These are phyloP conservation scores for Rhodomyrtus psidioides DNA, from an alignment of 441 rosid genomes.

Conservation along the genomic window DNA sequence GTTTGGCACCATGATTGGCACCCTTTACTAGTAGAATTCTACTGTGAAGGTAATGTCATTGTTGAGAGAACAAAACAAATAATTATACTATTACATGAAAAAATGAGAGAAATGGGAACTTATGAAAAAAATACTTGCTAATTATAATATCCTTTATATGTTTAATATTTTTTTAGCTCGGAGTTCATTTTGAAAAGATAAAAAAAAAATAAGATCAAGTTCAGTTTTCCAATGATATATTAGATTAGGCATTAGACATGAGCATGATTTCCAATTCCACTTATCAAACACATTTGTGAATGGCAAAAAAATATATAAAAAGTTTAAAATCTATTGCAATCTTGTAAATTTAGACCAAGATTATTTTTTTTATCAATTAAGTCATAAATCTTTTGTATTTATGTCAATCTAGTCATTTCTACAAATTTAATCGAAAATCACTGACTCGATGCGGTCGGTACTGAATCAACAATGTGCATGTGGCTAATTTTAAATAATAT, in stretches of 20 bases:
- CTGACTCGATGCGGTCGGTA: too few relatives aligned
- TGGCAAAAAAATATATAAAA: not conserved
- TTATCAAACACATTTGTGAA: not conserved
- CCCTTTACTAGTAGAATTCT: too few relatives aligned
- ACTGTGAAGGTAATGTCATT: not conserved
- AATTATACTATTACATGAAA: not conserved
- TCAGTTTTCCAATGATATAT: not conserved
- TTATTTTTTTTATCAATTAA: too few relatives aligned
- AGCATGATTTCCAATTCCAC: not conserved
- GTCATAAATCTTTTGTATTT: too few relatives aligned
- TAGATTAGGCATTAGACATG: not conserved
- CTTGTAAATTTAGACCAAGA: too few relatives aligned
- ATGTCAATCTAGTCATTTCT: too few relatives aligned
- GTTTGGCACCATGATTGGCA: too few relatives aligned
- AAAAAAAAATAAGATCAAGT: not conserved
- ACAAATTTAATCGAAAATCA: too few relatives aligned
- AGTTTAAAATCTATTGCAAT: too few relatives aligned
- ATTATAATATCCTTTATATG: not conserved
- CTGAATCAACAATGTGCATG: too few relatives aligned
- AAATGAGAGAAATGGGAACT: not conserved
- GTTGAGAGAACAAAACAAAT: not conserved
- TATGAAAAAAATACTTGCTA: not conserved
- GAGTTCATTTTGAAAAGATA: not conserved
- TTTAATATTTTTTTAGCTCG: not conserved
- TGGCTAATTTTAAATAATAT: too few relatives aligned